Base-by-base conservation (phyloP, 345 rosid genomes). In the Moricandia moricandioides region DNA sequence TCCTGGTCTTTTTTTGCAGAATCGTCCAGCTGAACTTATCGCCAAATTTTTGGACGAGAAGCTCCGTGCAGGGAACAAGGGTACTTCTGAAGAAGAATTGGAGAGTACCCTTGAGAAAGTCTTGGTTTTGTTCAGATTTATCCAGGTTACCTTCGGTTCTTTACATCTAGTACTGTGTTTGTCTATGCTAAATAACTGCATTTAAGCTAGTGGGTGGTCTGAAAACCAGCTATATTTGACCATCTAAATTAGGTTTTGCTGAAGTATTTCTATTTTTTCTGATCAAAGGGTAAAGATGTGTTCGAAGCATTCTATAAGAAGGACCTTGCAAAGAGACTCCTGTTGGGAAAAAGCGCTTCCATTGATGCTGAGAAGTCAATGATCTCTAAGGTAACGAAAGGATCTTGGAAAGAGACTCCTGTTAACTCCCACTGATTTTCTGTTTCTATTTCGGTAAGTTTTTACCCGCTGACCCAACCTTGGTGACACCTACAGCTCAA, bases 41-140 rank as follows among this genome's bases (percentile, higher is more conserved):
- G 98, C 99, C 11, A 95, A 95, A 83, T 95, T 92, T 84, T 83
- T 92, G 88, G 99, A 95, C 74, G 99, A 92, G 77, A 95, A 95
- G 83, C 93, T 95, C 73, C 99, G 98, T 77, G 98, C 99, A 83
- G 98, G 99, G 65, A 95, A 95, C 76, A 95, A 95, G 86, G 98
- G 97, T 81, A 92, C 97, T 69, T 92, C 99, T 24, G 99, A 95
- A 87, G 99, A 95, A 88, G 99, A 95, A 84, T 84, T 92, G 86
- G 99, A 95, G 98, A 87, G 89, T 58, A 92, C 86, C 43, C 98
- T 95, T 75, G 99, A 95, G 78, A 92, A 89, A 88, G 99, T 92
- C 62, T 85, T 95, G 84, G 98, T 95, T 68, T 83, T 95, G 59
- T 95, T 92, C 86, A 87, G 99, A 87, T 95, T 95, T 79, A 92